Evolutionary conservation across 2,329 filamentous ascomycete species (phyloP).

Genomic region (Alternaria atra): DNA sequence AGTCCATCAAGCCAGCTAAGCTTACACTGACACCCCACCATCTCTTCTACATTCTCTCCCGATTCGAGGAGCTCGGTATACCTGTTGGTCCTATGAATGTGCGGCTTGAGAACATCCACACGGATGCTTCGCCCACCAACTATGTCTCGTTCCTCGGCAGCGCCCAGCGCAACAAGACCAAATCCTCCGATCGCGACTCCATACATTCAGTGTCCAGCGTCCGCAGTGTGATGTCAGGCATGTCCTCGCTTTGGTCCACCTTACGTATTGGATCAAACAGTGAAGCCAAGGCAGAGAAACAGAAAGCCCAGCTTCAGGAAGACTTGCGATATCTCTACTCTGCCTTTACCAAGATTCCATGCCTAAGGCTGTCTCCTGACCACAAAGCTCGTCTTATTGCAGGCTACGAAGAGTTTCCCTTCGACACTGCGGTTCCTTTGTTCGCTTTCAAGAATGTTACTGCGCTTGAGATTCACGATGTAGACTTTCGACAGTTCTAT

Average conservation of each 20-base stretch:
- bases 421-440: constrained; percentile 96
- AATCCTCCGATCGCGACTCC: constrained; percentile 84
- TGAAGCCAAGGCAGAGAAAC: constrained; percentile 84
- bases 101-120: constrained; percentile 91
- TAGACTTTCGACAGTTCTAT: constrained; percentile 96
- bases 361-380: constrained; percentile 87
- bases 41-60: constrained; percentile 93
- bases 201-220: constrained; percentile 97
- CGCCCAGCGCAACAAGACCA: constrained; percentile 80
- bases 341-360: constrained; percentile 97
- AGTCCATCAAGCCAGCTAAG: constrained; percentile 86
- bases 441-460: constrained; percentile 97
- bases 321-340: constrained; percentile 98
- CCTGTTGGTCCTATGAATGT: constrained; percentile 96
- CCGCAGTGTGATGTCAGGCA: constrained; percentile 95
- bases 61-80: constrained; percentile 92
- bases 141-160: constrained; percentile 96
- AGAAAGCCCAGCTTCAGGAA: constrained; percentile 82
- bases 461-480: constrained; percentile 90
- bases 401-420: constrained; percentile 97
- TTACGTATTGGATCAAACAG: constrained; percentile 85
- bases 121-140: constrained; percentile 83
- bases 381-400: constrained; percentile 88
- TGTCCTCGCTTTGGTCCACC: constrained; percentile 91
- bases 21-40: constrained; percentile 94